A percentile compares a stretch with the other conserved stretches of the same genome.
These are phyloP conservation scores for Fusarium phyllophilum DNA, from an alignment of 2,329 filamentous ascomycete species.

Conservation along the genomic window DNA sequence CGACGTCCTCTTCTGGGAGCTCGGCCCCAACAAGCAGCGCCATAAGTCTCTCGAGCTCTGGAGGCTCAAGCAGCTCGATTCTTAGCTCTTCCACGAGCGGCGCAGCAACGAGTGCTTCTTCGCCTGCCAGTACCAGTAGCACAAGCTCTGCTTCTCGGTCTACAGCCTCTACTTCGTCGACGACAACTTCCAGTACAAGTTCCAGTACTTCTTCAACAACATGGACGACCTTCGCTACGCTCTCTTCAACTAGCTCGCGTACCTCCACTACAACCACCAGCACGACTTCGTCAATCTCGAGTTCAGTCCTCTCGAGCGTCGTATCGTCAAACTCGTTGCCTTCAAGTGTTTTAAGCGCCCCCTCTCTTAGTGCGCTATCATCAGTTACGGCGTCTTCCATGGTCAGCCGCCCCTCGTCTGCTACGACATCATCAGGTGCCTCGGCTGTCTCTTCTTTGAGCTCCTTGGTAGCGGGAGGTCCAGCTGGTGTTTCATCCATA, in stretches of 20 bases:
- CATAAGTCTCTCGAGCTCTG: background rate
- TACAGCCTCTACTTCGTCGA: background rate
- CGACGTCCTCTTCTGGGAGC: accelerated
- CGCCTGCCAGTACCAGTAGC: background rate
- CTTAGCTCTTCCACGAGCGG: background rate
- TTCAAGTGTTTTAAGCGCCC: background rate
- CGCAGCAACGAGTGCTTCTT: background rate
- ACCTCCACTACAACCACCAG: background rate
- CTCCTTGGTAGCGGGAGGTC: background rate
- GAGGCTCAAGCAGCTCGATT: background rate
- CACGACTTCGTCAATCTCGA: background rate
- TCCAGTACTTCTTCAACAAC: background rate
- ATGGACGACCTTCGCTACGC: background rate
- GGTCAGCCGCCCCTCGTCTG: constrained; percentile 29
- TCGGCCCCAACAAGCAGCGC: background rate
- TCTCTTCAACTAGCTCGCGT: background rate
- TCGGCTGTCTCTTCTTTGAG: constrained; percentile 32
- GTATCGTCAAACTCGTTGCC: background rate
- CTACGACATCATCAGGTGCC: constrained; percentile 32
- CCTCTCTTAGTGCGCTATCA: constrained; percentile 23
- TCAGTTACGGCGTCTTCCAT: background rate
- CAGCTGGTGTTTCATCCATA: background rate
- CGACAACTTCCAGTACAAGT: background rate
- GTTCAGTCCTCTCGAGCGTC: background rate
- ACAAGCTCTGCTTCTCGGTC: background rate